Evolutionary conservation across 306 rosid species (phyloP), one percentile per base, ranked within the genome.

Genomic region (Urtica urens): DNA sequence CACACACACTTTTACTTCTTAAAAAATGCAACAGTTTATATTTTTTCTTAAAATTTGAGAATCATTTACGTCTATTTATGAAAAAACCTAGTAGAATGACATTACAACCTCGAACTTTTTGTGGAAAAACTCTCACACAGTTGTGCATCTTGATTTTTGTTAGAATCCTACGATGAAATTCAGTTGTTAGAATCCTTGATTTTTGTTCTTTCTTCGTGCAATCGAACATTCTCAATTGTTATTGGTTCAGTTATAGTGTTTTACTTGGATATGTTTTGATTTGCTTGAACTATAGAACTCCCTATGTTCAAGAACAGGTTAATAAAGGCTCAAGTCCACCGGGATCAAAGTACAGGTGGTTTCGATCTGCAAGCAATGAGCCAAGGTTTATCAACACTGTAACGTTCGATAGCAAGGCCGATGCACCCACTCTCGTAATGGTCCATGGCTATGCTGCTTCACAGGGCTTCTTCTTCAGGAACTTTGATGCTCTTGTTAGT

Each of bases 391-490:
- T 92, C 55, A 92, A 92, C 67, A 82, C 99, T 0, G 81, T 92
- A 42, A 71, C 96, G 0, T 92, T 92, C 46, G 83, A 82, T 17
- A 56, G 83, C 58, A 75, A 78, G 40, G 75, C 57, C 1, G 80
- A 72, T 25, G 65, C 96, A 46, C 99, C 99, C 1, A 82, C 96
- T 1, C 70, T 92, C 27, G 94, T 92, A 7, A 82, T 92, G 96
- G 76, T 92, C 62, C 99, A 92, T 49, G 99, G 99, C 28, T 92
- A 92, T 28, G 96, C 68, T 15, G 80, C 86, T 13, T 78, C 96
- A 1, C 94, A 85, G 53, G 99, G 99, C 16, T 85, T 92, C 87
- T 92, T 92, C 62, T 92, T 77, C 66, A 79, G 99, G 59, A 92
- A 85, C 62, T 85, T 77, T 55, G 96, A 92, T 71, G 96, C 96